Evolutionary conservation across 1,284 basidiomycete genomes (phyloP).

Genomic region (Porogramme epimiltina): DNA sequence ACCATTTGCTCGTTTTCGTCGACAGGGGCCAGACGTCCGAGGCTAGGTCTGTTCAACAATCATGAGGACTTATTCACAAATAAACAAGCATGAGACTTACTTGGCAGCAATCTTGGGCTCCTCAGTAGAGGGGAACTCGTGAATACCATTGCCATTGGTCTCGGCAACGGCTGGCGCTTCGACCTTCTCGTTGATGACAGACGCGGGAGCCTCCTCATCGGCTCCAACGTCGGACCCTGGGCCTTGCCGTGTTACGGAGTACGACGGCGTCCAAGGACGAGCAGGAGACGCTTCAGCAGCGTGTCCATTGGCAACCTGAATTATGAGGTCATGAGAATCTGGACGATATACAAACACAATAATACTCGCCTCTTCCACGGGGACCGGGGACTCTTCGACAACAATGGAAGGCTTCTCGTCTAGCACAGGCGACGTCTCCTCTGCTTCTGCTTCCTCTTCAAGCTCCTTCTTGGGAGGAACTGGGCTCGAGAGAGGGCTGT

Average conservation of each 20-base stretch:
- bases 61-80: slow-evolving; percentile 2
- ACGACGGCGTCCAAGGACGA: slow-evolving; percentile 30
- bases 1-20: slow-evolving; percentile 26
- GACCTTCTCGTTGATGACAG: slow-evolving; percentile 2
- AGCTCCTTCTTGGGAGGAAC: slow-evolving; percentile 9
- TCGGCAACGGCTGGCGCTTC: background rate
- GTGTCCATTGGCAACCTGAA: background rate
- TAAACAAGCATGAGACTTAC: slow-evolving; percentile 23
- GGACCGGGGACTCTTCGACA: slow-evolving; percentile 10
- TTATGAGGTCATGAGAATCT: background rate
- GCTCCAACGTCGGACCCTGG: slow-evolving; percentile 20
- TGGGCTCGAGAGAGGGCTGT: slow-evolving; percentile 19
- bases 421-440: background rate
- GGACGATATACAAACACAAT: background rate
- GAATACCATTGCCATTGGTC: slow-evolving; percentile 16
- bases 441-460: slow-evolving; percentile 7
- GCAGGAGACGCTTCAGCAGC: slow-evolving; percentile 12
- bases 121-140: slow-evolving; percentile 32
- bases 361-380: background rate
- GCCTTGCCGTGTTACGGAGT: slow-evolving; percentile 37
- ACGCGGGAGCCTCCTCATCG: slow-evolving; percentile 5
- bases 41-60: slow-evolving; percentile 26
- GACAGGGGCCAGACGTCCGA: slow-evolving; percentile 28
- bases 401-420: slow-evolving; percentile 10
- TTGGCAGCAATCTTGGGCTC: slow-evolving; percentile 27